phyloP scores from a whole-genome alignment of 345 rosid genomes.

The Sisymbrium irio region DNA sequence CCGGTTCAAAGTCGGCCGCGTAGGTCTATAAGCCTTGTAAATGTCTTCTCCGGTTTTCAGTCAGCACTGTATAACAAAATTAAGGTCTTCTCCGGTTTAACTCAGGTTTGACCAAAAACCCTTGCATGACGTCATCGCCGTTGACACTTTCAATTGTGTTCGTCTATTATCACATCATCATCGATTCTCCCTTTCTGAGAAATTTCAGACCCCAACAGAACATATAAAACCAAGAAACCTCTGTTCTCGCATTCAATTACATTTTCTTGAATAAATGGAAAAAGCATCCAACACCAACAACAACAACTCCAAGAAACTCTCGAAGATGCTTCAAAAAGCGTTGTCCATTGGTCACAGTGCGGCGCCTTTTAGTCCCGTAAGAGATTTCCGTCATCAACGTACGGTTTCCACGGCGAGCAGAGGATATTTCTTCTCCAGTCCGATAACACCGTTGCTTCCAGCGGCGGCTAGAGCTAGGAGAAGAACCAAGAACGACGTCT shows the following conservation, averaged over 20 bases:
- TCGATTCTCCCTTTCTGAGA: constrained; percentile 16
- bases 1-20: constrained; percentile 19
- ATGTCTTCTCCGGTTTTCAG: constrained; percentile 23
- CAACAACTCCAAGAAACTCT: constrained; percentile 36
- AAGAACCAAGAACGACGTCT: constrained; percentile 35
- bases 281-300: constrained; percentile 30
- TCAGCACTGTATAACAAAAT: constrained; percentile 2
- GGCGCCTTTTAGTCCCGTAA: constrained; percentile 60
- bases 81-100: constrained; percentile 21
- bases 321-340: constrained; percentile 60
- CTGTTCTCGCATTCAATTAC: neutral
- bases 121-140: neutral
- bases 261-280: constrained; percentile 17
- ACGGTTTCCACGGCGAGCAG: constrained; percentile 12
- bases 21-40: neutral
- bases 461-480: constrained; percentile 43
- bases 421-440: constrained; percentile 49
- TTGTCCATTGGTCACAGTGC: constrained; percentile 38
- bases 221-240: constrained; percentile 22
- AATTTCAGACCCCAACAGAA: constrained; percentile 18
- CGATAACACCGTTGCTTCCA: constrained; percentile 51
- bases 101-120: constrained; percentile 24
- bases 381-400: constrained; percentile 38
- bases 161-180: neutral
- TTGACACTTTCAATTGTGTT: constrained; percentile 4